Base-by-base conservation (phyloP, 805 yeast genomes). In the Tetrapisispora namnaoensis region DNA sequence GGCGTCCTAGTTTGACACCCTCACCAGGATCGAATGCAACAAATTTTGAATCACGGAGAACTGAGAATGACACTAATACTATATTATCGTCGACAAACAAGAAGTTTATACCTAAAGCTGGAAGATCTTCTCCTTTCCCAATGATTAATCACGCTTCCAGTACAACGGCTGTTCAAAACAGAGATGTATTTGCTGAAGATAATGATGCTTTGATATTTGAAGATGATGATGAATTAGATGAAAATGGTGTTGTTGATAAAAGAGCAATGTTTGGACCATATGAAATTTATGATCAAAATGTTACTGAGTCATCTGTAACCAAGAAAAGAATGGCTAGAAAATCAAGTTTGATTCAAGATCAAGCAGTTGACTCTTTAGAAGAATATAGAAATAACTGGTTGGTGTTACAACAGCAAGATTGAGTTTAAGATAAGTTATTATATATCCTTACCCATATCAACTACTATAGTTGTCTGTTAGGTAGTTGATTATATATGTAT, bases 341-440 rank as follows among this genome's bases (percentile, higher is more conserved):
- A 47, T 59, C 66, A 5, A 62, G 66, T 39, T 50, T 60, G 11
- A 43, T 62, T 18, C 65, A 65, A 49, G 66, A 61, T 38, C 68
- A 65, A 46, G 55, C 61, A 37, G 65, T 66, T 30, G 67, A 66
- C 4, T 65, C 69, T 7, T 50, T 65, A 46, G 70, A 66, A 45
- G 67, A 64, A 49, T 66, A 65, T 48, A 66, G 65, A 52, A 66
- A 65, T 48, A 65, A 66, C 46, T 66, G 70, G 70, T 49, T 66
- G 34, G 61, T 65, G 57, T 51, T 65, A 37, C 69, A 66, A 54
- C 64, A 61, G 41, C 63, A 60, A 47, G 62, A 60, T 17, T 57
- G 45, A 38, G 4, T 14, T n/a, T 6, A 24, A 21, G 11, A 28
- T 8, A n/a, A 13, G 11, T 34, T 34, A 34, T 34, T n/a, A 34